Conservation (phyloP, 108 stramenopile genomes). For the Cyclotella sp. region DNA sequence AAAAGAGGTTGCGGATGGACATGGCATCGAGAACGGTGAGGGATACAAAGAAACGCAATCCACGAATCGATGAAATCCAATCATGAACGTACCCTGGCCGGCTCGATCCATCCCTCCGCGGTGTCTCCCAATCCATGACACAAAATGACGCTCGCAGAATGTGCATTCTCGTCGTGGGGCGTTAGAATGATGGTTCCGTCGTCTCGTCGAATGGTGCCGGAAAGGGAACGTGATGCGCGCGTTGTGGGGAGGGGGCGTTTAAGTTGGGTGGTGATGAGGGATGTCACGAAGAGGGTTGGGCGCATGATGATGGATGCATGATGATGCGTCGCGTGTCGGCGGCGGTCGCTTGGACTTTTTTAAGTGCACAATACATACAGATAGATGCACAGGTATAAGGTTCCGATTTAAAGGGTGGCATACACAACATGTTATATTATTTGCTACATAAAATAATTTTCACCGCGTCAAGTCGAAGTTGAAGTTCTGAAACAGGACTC, state of each 20-base stretch:
- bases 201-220: slow-evolving; percentile 4
- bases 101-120: slow-evolving; percentile 63
- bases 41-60: background rate
- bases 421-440: too few species aligned
- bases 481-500: too few species aligned
- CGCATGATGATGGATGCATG: too few species aligned
- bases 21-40: background rate
- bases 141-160: slow-evolving; percentile 55
- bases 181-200: slow-evolving; percentile 37
- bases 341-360: too few species aligned
- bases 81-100: slow-evolving; percentile 23
- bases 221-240: slow-evolving; percentile 9
- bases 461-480: too few species aligned
- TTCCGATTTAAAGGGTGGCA: too few species aligned
- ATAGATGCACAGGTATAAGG: too few species aligned
- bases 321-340: too few species aligned
- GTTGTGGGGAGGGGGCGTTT: slow-evolving; percentile 4
- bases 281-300: slow-evolving; percentile 31
- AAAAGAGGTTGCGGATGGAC: background rate
- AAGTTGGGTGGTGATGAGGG: slow-evolving; percentile 22
- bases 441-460: too few species aligned
- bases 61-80: background rate
- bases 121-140: slow-evolving; percentile 76
- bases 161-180: slow-evolving; percentile 21
- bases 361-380: too few species aligned